Percentiles rank a stretch among this genome's conserved stretches.
phyloP scores from a whole-genome alignment of 2,329 filamentous ascomycete species.

The Aureobasidium sp. region DNA sequence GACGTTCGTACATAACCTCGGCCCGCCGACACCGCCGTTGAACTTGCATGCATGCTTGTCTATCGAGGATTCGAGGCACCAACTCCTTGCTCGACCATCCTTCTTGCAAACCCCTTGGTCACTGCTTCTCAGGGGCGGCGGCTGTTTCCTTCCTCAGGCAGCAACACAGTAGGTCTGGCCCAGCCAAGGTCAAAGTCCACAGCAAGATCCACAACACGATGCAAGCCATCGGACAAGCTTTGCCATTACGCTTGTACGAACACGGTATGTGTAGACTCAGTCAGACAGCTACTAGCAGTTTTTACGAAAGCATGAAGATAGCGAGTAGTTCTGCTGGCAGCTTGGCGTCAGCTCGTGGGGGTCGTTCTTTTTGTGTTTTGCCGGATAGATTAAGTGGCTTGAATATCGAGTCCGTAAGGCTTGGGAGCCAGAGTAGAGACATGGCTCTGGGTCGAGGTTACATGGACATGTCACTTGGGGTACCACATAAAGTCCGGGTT shows the following conservation, averaged over 20 bases:
- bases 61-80: neutral
- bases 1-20: neutral
- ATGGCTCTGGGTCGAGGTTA: conserved; percentile 8
- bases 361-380: neutral
- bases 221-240: conserved; percentile 7
- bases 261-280: neutral
- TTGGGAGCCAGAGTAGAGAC: neutral
- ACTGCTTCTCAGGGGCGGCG: conserved; percentile 9
- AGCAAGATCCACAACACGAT: neutral
- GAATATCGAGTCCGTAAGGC: conserved; percentile 1
- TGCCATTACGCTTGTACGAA: neutral
- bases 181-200: neutral
- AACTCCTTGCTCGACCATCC: neutral
- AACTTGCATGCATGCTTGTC: neutral
- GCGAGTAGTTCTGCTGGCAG: neutral
- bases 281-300: neutral
- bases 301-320: neutral
- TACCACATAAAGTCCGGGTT: neutral
- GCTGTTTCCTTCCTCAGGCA: neutral
- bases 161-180: conserved; percentile 4
- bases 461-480: neutral
- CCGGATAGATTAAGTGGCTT: conserved; percentile 10
- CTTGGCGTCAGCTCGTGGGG: neutral
- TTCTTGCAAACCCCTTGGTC: neutral
- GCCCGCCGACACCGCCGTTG: neutral